Evolutionary conservation across 2,329 filamentous ascomycete species (phyloP).

Genomic region (Venturiaceae sp.): DNA sequence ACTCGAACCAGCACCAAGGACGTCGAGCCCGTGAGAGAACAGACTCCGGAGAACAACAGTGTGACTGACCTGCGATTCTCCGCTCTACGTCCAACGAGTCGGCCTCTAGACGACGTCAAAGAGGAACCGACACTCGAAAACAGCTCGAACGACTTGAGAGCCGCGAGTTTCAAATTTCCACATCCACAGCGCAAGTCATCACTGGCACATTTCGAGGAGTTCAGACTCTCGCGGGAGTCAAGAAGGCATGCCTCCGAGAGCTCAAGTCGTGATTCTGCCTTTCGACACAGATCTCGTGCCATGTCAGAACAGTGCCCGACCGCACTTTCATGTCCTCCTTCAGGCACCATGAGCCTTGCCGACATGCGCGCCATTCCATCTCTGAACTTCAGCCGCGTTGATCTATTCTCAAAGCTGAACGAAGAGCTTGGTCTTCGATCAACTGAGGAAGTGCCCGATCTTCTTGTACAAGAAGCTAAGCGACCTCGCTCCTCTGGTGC

Average conservation of each 20-base stretch:
- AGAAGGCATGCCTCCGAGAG: background rate
- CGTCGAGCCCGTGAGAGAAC: background rate
- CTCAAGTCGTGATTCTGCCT: background rate
- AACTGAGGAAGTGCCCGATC: constrained; percentile 17
- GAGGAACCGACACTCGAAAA: constrained; percentile 34
- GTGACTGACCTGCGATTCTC: constrained; percentile 6
- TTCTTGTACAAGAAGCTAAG: constrained; percentile 18
- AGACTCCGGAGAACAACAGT: background rate
- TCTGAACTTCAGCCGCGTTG: constrained; percentile 37
- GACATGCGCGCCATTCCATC: constrained; percentile 33
- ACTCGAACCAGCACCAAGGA: background rate
- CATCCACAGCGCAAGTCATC: constrained; percentile 6
- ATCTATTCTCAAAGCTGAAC: constrained; percentile 35
- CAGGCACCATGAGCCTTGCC: constrained; percentile 14
- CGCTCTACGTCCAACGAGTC: background rate
- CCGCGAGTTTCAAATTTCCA: constrained; percentile 9
- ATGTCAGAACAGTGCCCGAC: background rate
- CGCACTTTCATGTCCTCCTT: background rate
- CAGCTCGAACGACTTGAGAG: constrained; percentile 23
- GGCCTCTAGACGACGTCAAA: constrained; percentile 22
- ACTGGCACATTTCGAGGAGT: constrained; percentile 2
- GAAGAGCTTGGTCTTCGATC: constrained; percentile 30
- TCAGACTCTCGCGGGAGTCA: constrained; percentile 2
- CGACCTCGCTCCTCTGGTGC: constrained; percentile 24
- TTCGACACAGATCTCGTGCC: background rate